Base-by-base conservation (phyloP, 768 basidiomycete species). In the Boletus subcaerulescens region DNA sequence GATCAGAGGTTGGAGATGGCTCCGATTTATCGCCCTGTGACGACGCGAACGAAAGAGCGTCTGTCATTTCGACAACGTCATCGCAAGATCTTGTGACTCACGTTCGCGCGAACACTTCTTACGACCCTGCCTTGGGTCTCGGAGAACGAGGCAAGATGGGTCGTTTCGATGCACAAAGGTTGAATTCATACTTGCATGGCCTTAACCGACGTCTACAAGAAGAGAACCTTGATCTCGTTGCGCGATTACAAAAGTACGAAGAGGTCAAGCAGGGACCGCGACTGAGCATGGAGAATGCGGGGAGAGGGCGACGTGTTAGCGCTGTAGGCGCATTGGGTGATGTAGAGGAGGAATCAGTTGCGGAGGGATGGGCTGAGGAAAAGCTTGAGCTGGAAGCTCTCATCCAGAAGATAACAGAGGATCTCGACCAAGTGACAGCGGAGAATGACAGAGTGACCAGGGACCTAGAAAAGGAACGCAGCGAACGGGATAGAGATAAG, bases 61-160 rank as follows among this genome's bases (percentile, higher is more conserved):
- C 91, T 2, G 84, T 88, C 68, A 76, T 90, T 45, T 93, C 91
- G 4, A 91, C 88, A 1, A 82, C 89, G 1, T 93, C 91, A 1
- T 93, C 93, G 22, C 89, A 95, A 59, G 93, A 96, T 66, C 76
- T 96, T 40, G 91, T 91, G 3, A 84, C 86, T 6, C 85, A 91
- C 65, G 71, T 75, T 46, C 82, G 90, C 10, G 87, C 83, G 52
- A 95, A 96, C 64, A 90, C 91, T 13, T 93, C 91, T 9, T 92
- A 94, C 57, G 93, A 94, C 63, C 89, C 89, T 24, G 82, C 85
- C 2, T 83, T 91, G 66, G 89, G 89, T 14, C 83, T 87, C 45
- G 87, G 84, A 10, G 78, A 80, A 7, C 80, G 80, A 24, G 82
- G 80, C 24, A 87, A 85, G 17, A 81, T 91, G 31, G 86, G 87